Conservation (phyloP, 805 yeast genomes). For the Wickerhamiella lipophila region DNA sequence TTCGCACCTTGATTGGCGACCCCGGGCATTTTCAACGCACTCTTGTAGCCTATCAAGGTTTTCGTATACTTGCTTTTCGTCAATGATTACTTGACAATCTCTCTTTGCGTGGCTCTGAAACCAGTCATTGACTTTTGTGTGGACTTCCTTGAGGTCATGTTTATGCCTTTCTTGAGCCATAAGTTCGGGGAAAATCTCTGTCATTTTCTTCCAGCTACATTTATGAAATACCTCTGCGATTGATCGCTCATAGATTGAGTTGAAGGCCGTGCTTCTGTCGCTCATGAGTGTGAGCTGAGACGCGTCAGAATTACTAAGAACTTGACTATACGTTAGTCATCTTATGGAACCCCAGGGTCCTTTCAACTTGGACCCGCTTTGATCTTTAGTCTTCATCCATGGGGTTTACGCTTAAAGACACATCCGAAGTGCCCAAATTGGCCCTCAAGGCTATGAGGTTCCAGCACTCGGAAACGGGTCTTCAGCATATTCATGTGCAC, state of each 20-base stretch:
- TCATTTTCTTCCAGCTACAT: background rate
- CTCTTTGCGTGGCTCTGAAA: background rate
- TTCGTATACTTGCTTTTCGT: background rate
- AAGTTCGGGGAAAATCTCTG: background rate
- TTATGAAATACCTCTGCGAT: background rate
- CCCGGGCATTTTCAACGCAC: background rate
- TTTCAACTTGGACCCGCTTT: background rate
- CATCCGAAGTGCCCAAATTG: conserved; percentile 65
- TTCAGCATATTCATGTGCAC: conserved; percentile 76
- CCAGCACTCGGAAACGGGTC: conserved; percentile 54
- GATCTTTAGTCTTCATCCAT: background rate
- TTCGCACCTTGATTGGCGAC: background rate
- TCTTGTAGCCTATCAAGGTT: background rate
- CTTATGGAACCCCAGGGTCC: background rate
- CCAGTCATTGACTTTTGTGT: background rate
- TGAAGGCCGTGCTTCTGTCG: background rate
- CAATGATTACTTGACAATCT: background rate
- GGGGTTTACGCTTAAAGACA: conserved; percentile 50
- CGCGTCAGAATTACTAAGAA: background rate
- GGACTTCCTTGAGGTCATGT: background rate
- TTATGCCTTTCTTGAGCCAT: background rate
- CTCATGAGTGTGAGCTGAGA: background rate
- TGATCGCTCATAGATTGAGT: background rate
- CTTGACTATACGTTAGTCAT: background rate
- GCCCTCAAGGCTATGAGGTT: conserved; percentile 67